These are phyloP conservation scores for Paramarasmius palmivorus DNA, from an alignment of 1,284 basidiomycete species.

Conservation along the genomic window DNA sequence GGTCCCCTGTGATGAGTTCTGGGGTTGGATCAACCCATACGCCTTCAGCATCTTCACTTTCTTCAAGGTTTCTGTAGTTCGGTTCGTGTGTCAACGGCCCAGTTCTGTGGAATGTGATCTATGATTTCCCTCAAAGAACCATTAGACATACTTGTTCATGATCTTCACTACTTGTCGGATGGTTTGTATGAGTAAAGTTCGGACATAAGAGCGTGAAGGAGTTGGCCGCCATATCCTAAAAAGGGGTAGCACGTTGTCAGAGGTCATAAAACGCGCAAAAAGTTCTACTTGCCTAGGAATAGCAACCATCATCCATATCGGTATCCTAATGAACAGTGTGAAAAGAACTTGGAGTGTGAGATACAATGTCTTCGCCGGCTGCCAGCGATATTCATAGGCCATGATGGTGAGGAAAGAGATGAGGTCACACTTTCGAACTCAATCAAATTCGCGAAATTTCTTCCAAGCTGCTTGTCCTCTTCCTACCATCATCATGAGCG, in stretches of 20 bases:
- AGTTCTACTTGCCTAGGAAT: conserved; percentile 28
- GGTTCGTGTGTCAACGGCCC: conserved; percentile 33
- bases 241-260: conserved; percentile 3
- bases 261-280: background rate
- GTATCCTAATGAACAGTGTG: conserved; percentile 44
- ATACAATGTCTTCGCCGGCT: conserved; percentile 43
- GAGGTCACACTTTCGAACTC: too few species aligned
- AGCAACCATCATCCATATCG: conserved; percentile 43
- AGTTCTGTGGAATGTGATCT: conserved; percentile 27
- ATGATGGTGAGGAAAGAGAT: conserved; percentile 1
- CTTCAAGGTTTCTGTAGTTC: conserved; percentile 33
- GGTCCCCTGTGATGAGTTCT: conserved; percentile 46
- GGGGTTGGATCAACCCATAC: conserved; percentile 53
- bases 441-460: too few species aligned
- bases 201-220: conserved; percentile 39
- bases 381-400: conserved; percentile 23
- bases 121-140: too few species aligned
- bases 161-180: background rate
- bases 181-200: conserved; percentile 21
- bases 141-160: background rate
- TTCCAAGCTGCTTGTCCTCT: too few species aligned
- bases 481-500: conserved; percentile 37
- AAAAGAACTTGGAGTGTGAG: conserved; percentile 37
- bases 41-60: conserved; percentile 40
- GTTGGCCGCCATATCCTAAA: conserved; percentile 39